Conservation (phyloP, 352 stramenopile species). For the Pythium periplocum region DNA sequence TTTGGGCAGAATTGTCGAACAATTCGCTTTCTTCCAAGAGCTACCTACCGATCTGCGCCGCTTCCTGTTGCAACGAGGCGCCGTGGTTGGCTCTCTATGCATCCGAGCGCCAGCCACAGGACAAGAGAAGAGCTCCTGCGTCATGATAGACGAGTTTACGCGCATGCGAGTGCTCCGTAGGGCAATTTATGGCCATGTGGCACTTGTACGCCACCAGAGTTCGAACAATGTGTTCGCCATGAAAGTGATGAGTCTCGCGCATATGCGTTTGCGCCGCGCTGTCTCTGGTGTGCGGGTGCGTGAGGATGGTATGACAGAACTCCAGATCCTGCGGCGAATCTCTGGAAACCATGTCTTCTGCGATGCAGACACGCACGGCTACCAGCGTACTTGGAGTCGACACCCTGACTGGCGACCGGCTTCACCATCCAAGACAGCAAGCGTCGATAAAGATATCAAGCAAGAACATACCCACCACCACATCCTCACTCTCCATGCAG, state of each 20-base stretch:
- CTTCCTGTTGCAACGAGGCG: too few relatives aligned
- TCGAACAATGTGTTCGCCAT: slow-evolving; percentile 37
- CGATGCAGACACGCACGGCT: not conserved
- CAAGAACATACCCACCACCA: slow-evolving; percentile 13
- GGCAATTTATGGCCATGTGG: slow-evolving; percentile 51
- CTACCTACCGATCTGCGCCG: too few relatives aligned
- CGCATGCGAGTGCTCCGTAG: slow-evolving; percentile 34
- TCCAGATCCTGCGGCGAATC: slow-evolving; percentile 35
- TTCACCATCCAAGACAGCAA: slow-evolving; percentile 13
- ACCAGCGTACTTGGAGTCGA: slow-evolving; percentile 1
- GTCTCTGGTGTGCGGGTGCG: slow-evolving; percentile 32
- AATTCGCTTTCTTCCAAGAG: too few relatives aligned
- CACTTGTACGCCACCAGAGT: slow-evolving; percentile 31
- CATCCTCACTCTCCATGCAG: slow-evolving; percentile 36
- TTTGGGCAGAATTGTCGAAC: too few relatives aligned
- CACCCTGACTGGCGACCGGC: slow-evolving; percentile 13
- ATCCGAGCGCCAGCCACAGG: too few relatives aligned
- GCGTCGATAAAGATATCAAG: too few relatives aligned
- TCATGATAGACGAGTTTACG: slow-evolving; percentile 38
- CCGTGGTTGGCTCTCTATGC: too few relatives aligned
- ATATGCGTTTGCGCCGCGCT: slow-evolving; percentile 38
- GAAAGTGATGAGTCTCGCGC: slow-evolving; percentile 61
- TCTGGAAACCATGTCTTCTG: slow-evolving; percentile 22
- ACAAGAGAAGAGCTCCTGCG: too few relatives aligned
- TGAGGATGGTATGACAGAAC: slow-evolving; percentile 40